phyloP scores from a whole-genome alignment of 2,329 filamentous ascomycete genomes.

The Lizonia empirigonia region DNA sequence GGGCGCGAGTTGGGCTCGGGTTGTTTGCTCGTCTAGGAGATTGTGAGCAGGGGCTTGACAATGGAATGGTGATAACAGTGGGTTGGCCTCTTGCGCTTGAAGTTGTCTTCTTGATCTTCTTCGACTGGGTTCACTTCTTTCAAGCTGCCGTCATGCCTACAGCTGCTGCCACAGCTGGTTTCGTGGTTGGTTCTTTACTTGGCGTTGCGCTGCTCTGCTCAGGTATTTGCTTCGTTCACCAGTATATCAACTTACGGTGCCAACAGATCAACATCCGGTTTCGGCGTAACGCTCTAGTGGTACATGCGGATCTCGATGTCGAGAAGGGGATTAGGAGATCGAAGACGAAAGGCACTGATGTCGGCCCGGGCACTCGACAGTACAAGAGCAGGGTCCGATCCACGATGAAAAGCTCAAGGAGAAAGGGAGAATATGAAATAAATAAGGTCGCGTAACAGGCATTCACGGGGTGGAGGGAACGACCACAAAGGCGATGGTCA shows the following conservation, averaged over 20 bases:
- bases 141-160: not conserved
- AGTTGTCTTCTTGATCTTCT: no score
- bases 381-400: no score
- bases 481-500: no score
- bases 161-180: not conserved
- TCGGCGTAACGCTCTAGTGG: not conserved
- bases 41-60: no score
- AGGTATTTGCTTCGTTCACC: not conserved
- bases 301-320: not conserved
- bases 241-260: not conserved
- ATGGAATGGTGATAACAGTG: no score
- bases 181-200: not conserved
- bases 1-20: not conserved
- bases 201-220: not conserved
- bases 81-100: no score
- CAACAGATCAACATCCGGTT: not conserved
- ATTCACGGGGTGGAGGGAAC: no score
- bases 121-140: no score
- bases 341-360: not conserved
- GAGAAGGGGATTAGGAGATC: not conserved
- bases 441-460: not conserved
- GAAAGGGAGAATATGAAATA: not conserved
- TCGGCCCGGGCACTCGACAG: no score
- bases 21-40: not conserved
- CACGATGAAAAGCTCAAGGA: no score